Conservation (phyloP, 2,329 filamentous ascomycete genomes). For the Zymoseptoria passerinii region DNA sequence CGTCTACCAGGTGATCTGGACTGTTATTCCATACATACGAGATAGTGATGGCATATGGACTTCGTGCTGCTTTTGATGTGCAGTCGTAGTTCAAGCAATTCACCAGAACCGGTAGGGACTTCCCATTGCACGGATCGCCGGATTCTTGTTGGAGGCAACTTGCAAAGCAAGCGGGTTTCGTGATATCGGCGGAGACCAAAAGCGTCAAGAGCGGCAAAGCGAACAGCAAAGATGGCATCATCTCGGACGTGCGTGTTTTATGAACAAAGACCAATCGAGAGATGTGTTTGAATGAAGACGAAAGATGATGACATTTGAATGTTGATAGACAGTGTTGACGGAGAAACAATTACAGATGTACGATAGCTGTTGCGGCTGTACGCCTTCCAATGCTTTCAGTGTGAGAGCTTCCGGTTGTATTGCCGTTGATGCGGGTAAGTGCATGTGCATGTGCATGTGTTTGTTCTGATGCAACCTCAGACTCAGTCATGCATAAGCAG, state of each 20-base stretch:
- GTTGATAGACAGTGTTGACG: not conserved
- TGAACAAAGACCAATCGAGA: not conserved
- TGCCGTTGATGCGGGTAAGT: not conserved
- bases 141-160: too few relatives aligned
- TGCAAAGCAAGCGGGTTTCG: not conserved
- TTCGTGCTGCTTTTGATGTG: too few relatives aligned
- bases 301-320: not conserved
- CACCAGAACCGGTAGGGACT: too few relatives aligned
- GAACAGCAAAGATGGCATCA: not conserved
- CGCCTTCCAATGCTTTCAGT: not conserved
- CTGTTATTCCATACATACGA: too few relatives aligned
- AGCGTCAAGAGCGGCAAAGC: not conserved
- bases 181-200: not conserved
- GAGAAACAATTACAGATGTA: not conserved
- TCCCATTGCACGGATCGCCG: too few relatives aligned
- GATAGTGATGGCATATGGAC: too few relatives aligned
- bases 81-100: too few relatives aligned
- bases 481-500: too few relatives aligned
- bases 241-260: not conserved
- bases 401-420: constrained; percentile 1
- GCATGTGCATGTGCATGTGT: constrained; percentile 1
- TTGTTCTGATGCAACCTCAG: too few relatives aligned
- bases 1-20: too few relatives aligned
- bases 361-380: not conserved
- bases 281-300: not conserved